A percentile compares a stretch with the other conserved stretches of the same genome.
These are phyloP conservation scores for Gomphus bonarii DNA, from an alignment of 1,284 basidiomycete species.

Conservation along the genomic window DNA sequence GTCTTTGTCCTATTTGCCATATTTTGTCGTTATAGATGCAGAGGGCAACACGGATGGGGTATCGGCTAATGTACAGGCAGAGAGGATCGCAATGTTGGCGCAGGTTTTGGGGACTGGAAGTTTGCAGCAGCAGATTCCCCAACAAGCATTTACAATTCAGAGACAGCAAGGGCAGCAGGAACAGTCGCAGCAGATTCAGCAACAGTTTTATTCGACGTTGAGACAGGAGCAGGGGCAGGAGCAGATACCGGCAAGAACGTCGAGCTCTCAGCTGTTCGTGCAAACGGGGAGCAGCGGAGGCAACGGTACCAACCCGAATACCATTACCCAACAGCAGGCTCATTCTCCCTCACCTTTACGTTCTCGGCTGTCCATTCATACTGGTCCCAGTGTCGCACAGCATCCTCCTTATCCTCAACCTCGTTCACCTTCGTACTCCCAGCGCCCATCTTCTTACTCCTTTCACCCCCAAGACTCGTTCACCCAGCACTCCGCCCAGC, in stretches of 20 bases:
- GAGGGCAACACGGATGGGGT: conserved; percentile 80
- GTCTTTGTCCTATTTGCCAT: no score
- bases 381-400: background rate
- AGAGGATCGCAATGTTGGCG: conserved; percentile 65
- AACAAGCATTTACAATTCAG: background rate
- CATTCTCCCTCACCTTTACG: background rate
- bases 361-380: background rate
- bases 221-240: background rate
- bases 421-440: background rate
- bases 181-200: background rate
- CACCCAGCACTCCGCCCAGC: background rate
- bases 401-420: no score
- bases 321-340: background rate
- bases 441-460: background rate
- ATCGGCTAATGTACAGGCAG: conserved; percentile 69
- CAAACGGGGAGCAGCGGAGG: background rate
- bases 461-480: no score
- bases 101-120: conserved; percentile 39
- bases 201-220: background rate
- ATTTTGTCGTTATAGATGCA: conserved; percentile 42
- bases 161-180: background rate
- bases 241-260: background rate
- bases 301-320: background rate
- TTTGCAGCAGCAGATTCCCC: background rate
- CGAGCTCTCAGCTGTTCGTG: background rate